Percentiles rank a stretch among this genome's conserved stretches.
Conservation (phyloP, 768 basidiomycete species). For the Mycena amicta region DNA sequence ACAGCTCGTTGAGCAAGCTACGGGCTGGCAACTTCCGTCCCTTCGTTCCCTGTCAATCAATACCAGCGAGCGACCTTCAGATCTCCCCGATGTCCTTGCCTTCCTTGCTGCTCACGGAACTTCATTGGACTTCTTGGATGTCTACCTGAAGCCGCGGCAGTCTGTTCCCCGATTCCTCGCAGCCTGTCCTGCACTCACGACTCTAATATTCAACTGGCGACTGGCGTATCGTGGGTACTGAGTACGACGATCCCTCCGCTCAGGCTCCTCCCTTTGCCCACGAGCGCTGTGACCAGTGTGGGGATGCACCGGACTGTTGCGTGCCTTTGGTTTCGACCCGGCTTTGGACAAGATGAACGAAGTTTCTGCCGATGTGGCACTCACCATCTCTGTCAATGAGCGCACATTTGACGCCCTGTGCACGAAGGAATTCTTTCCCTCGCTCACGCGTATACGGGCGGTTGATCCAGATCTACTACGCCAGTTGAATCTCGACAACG, state of each 20-base stretch:
- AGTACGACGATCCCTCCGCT: conserved; percentile 40
- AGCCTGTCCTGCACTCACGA: conserved; percentile 60
- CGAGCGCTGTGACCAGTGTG: conserved; percentile 56
- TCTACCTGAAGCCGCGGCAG: conserved; percentile 58
- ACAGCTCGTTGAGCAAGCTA: conserved; percentile 71
- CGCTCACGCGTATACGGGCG: conserved; percentile 58
- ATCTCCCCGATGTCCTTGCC: conserved; percentile 60
- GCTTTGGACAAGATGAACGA: conserved; percentile 9
- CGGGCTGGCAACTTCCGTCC: conserved; percentile 66
- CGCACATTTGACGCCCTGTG: conserved; percentile 58
- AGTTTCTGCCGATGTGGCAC: conserved; percentile 42
- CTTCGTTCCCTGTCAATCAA: conserved; percentile 61
- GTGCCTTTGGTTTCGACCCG: conserved; percentile 65
- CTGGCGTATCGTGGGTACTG: conserved; percentile 52
- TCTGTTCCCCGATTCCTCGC: conserved; percentile 64
- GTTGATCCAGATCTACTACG: conserved; percentile 56
- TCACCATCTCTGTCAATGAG: conserved; percentile 63
- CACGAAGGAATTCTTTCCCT: conserved; percentile 58
- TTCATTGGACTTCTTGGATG: conserved; percentile 63
- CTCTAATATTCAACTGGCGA: conserved; percentile 77
- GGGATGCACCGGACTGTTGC: conserved; percentile 69
- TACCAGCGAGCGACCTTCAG: conserved; percentile 27
- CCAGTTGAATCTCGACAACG: conserved; percentile 60
- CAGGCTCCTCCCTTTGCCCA: conserved; percentile 53
- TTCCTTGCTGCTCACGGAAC: conserved; percentile 65